Conservation (phyloP, 305 asterid species). For the Fraxinus platypoda region DNA sequence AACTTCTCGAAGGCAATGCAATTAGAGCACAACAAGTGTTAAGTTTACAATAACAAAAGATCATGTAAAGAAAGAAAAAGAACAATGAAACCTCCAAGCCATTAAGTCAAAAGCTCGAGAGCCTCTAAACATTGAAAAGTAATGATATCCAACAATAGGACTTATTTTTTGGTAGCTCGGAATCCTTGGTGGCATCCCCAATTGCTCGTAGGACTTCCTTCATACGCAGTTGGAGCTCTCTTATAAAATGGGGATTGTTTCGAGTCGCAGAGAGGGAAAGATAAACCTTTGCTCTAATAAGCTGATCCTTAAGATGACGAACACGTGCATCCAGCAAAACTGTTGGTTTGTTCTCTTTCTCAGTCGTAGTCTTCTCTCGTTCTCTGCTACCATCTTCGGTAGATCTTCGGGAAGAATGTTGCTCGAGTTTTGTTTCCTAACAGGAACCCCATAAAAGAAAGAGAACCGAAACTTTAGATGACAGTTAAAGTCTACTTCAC, state of each 20-base stretch:
- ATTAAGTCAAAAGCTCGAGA: background rate
- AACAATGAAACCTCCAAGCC: background rate
- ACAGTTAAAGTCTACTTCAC: too few species aligned
- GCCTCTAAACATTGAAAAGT: background rate
- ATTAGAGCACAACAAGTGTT: constrained; percentile 9
- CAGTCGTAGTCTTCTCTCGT: background rate
- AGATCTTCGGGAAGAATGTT: constrained; percentile 16
- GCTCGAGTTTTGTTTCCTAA: constrained; percentile 37
- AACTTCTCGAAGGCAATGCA: constrained; percentile 60
- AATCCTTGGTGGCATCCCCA: constrained; percentile 68
- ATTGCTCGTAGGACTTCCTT: constrained; percentile 50
- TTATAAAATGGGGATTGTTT: constrained; percentile 57
- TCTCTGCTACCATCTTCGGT: constrained; percentile 32
- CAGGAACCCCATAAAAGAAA: constrained; percentile 1
- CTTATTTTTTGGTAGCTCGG: constrained; percentile 64
- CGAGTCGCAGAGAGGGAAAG: constrained; percentile 64
- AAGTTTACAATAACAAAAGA: background rate
- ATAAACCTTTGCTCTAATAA: constrained; percentile 58
- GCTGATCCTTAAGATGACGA: constrained; percentile 70
- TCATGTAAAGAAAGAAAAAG: background rate
- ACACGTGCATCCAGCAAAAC: constrained; percentile 45
- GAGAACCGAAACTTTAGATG: background rate
- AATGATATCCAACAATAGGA: constrained; percentile 10
- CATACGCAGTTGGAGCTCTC: constrained; percentile 54
- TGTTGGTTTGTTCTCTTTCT: constrained; percentile 8